Percentiles rank a stretch among this genome's conserved stretches.
These are phyloP conservation scores for peach (Prunus persica) DNA, from an alignment of 306 rosid genomes.

Conservation along the genomic window Prunus_persica_NCBIv2 NC_034009.1:11521501-11522000, in stretches of 20 bases:
- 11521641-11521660: not conserved
- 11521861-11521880: slow-evolving; percentile 14
- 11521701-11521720: slow-evolving; percentile 49
- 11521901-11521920: slow-evolving; percentile 5
- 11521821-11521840: not conserved
- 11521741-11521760: slow-evolving; percentile 69
- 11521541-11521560: not conserved
- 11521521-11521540: not conserved
- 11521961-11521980: slow-evolving; percentile 14
- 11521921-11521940: not conserved
- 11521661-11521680: not conserved
- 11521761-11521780: slow-evolving; percentile 73
- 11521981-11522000: slow-evolving; percentile 1
- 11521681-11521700: not conserved
- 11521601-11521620: not conserved
- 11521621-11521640: not conserved
- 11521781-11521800: slow-evolving; percentile 31
- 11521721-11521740: slow-evolving; percentile 74
- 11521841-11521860: not conserved
- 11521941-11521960: slow-evolving; percentile 6
- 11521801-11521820: not conserved
- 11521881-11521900: too few relatives aligned
- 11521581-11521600: not conserved
- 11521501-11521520: slow-evolving; percentile 20
- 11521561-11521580: not conserved